Evolutionary conservation across 2,329 filamentous ascomycete species (phyloP).

Genomic region (Hymenoscyphus scutula): DNA sequence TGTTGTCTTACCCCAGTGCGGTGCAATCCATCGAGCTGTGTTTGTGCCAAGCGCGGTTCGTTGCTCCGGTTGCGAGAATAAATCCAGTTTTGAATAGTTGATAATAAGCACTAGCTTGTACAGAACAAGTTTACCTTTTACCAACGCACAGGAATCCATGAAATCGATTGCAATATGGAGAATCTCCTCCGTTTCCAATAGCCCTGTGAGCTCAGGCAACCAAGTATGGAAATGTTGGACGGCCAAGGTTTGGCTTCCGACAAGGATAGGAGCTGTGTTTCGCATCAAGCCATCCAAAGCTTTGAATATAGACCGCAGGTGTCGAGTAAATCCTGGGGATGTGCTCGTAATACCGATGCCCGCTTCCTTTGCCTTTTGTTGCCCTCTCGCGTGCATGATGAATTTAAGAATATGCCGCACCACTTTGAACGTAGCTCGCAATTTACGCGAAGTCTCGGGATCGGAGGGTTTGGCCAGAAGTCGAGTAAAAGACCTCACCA

Average conservation of each 20-base stretch:
- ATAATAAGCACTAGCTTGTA: slow-evolving; percentile 93
- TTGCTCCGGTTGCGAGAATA: slow-evolving; percentile 79
- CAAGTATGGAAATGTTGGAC: slow-evolving; percentile 97
- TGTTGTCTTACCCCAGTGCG: slow-evolving; percentile 81
- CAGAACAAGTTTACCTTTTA: slow-evolving; percentile 86
- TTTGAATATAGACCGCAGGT: slow-evolving; percentile 84
- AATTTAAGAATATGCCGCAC: slow-evolving; percentile 91
- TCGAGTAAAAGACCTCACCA: slow-evolving; percentile 82
- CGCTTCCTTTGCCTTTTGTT: slow-evolving; percentile 85
- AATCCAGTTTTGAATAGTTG: slow-evolving; percentile 78
- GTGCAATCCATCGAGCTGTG: slow-evolving; percentile 85
- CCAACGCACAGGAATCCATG: slow-evolving; percentile 82
- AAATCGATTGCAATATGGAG: slow-evolving; percentile 90
- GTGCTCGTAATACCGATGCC: slow-evolving; percentile 79
- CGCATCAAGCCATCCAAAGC: slow-evolving; percentile 87
- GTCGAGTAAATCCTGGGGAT: slow-evolving; percentile 71
- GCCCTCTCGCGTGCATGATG: slow-evolving; percentile 82
- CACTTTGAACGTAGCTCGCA: slow-evolving; percentile 92
- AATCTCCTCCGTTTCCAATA: slow-evolving; percentile 80
- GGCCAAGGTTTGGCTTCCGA: slow-evolving; percentile 90
- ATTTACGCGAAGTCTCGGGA: slow-evolving; percentile 74
- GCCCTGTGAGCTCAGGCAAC: slow-evolving; percentile 82
- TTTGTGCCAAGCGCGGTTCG: slow-evolving; percentile 72
- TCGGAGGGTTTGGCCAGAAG: slow-evolving; percentile 81
- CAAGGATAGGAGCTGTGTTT: slow-evolving; percentile 77